These are phyloP conservation scores for Lachnellula arida DNA, from an alignment of 2,329 filamentous ascomycete species.

Conservation along the genomic window DNA sequence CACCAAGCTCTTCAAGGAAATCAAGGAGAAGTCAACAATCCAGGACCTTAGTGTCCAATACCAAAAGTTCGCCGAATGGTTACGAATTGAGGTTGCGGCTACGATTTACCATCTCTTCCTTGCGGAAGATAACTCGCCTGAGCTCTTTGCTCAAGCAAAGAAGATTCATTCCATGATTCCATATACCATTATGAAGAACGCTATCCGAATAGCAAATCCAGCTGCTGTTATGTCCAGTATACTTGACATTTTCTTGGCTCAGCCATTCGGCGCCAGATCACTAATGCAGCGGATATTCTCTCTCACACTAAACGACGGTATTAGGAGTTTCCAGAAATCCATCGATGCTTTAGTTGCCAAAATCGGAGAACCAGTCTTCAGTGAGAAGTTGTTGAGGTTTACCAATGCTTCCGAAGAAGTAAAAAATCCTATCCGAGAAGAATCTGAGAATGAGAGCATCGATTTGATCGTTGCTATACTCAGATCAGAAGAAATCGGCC, in stretches of 20 bases:
- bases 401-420: conserved; percentile 68
- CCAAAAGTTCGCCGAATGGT: conserved; percentile 97
- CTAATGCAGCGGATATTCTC: conserved; percentile 93
- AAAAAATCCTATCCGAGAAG: conserved; percentile 68
- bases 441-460: conserved; percentile 68
- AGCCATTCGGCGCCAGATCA: conserved; percentile 86
- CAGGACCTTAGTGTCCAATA: conserved; percentile 89
- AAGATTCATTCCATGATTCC: conserved; percentile 92
- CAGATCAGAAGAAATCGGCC: conserved; percentile 70
- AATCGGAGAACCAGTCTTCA: conserved; percentile 75
- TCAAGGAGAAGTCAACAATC: conserved; percentile 84
- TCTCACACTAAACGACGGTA: conserved; percentile 85
- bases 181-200: conserved; percentile 90
- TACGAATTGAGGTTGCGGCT: conserved; percentile 93
- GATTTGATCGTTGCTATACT: conserved; percentile 85
- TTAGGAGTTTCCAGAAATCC: conserved; percentile 77
- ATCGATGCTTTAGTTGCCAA: conserved; percentile 74
- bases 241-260: conserved; percentile 90
- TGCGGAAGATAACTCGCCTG: conserved; percentile 95
- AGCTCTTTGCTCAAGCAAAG: conserved; percentile 90
- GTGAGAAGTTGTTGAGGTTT: conserved; percentile 77
- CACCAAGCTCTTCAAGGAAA: conserved; percentile 87
- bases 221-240: conserved; percentile 96
- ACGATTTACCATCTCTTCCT: conserved; percentile 97
- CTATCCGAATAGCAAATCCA: conserved; percentile 93